phyloP scores from a whole-genome alignment of 1,284 basidiomycete species.

The Golubevia pallescens region DNA sequence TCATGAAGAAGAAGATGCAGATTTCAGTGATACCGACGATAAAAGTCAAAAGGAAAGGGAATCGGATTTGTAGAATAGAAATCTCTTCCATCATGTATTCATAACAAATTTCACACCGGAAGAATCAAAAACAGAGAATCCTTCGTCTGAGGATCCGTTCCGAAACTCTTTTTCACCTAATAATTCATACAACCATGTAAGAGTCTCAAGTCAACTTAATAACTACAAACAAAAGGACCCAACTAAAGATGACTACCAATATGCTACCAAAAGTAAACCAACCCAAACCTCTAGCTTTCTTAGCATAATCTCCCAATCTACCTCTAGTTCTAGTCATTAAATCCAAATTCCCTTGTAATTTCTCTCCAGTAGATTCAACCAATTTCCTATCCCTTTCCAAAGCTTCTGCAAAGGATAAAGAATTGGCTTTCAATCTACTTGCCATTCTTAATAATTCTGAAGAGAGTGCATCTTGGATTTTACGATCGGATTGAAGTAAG shows the following conservation, averaged over 20 bases:
- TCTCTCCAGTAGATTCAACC: constrained; percentile 42
- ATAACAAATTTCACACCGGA: too few species aligned
- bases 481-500: constrained; percentile 34
- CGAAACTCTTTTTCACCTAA: too few species aligned
- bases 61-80: too few species aligned
- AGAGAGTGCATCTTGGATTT: constrained; percentile 52
- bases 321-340: constrained; percentile 61
- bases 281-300: constrained; percentile 55
- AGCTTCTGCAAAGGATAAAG: constrained; percentile 47
- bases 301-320: constrained; percentile 47
- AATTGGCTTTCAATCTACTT: constrained; percentile 46
- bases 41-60: too few species aligned
- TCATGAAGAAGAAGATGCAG: too few species aligned
- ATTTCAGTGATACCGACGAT: too few species aligned
- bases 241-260: constrained; percentile 44
- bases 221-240: constrained; percentile 58
- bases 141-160: too few species aligned
- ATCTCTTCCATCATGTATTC: too few species aligned
- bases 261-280: constrained; percentile 57
- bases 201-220: constrained; percentile 58
- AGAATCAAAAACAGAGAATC: too few species aligned
- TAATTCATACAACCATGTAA: too few species aligned
- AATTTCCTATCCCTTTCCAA: constrained; percentile 56
- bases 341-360: constrained; percentile 44
- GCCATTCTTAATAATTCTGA: constrained; percentile 60